Conservation (phyloP, 1,139 yeast genomes). For the Chernovozyma sophiae-reginae region DNA sequence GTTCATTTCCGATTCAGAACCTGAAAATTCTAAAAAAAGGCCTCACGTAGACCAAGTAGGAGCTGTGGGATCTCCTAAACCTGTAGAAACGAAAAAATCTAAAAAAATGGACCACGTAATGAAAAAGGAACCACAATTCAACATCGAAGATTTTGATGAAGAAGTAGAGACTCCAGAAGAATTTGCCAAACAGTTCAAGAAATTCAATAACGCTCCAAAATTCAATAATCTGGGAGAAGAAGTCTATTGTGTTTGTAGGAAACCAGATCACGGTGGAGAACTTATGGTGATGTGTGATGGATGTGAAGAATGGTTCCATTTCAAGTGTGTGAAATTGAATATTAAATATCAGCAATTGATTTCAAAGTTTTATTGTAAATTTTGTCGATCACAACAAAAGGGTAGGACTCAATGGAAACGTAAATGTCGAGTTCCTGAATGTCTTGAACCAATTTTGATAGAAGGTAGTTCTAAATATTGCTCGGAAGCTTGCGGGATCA, state of each 20-base stretch:
- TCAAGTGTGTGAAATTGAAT: conserved; percentile 65
- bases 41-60: neutral
- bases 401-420: conserved; percentile 63
- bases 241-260: conserved; percentile 73
- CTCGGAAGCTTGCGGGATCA: conserved; percentile 63
- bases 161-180: conserved; percentile 31
- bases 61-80: neutral
- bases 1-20: conserved; percentile 1
- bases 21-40: neutral
- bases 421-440: conserved; percentile 61
- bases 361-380: conserved; percentile 67
- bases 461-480: conserved; percentile 64
- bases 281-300: conserved; percentile 91
- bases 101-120: neutral
- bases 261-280: conserved; percentile 73
- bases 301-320: conserved; percentile 95
- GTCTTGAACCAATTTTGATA: conserved; percentile 53
- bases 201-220: conserved; percentile 40
- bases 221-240: conserved; percentile 53
- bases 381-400: conserved; percentile 53
- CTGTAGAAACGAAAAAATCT: neutral
- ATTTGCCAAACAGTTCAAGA: conserved; percentile 42
- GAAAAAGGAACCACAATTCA: neutral
- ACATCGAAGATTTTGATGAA: conserved; percentile 1
- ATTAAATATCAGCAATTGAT: conserved; percentile 54